These are phyloP conservation scores for Thelonectria rubi DNA, from an alignment of 2,329 filamentous ascomycete species.

Conservation along the genomic window DNA sequence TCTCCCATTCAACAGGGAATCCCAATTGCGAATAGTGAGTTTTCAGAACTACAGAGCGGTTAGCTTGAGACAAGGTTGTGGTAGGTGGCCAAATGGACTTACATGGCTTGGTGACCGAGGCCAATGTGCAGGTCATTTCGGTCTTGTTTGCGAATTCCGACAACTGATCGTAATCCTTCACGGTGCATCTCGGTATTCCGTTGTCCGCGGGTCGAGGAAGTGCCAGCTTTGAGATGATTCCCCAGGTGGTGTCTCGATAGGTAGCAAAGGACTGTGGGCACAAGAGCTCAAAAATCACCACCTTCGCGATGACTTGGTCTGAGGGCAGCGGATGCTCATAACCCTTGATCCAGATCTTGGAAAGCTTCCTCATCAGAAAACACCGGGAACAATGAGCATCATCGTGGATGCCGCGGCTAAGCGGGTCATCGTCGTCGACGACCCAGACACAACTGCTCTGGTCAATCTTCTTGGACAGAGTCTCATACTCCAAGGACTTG, in stretches of 20 bases:
- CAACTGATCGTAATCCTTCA: constrained; percentile 39
- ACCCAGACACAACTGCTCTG: constrained; percentile 45
- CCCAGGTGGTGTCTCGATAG: constrained; percentile 56
- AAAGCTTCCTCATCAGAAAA: constrained; percentile 39
- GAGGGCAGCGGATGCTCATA: constrained; percentile 54
- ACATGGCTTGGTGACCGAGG: constrained; percentile 45
- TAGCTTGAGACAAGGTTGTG: constrained; percentile 4
- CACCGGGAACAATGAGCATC: constrained; percentile 48
- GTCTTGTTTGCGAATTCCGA: constrained; percentile 25
- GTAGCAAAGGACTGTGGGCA: constrained; percentile 47
- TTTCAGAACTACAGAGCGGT: constrained; percentile 31
- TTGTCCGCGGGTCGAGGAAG: constrained; percentile 30
- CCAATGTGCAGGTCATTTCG: constrained; percentile 37
- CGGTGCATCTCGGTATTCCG: constrained; percentile 36
- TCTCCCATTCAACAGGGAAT: constrained; percentile 45
- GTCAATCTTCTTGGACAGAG: constrained; percentile 44
- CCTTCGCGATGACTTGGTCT: constrained; percentile 42
- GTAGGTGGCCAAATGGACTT: constrained; percentile 21
- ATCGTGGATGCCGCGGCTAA: neutral
- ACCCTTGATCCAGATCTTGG: constrained; percentile 47
- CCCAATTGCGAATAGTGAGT: constrained; percentile 41
- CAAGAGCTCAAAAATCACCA: constrained; percentile 53
- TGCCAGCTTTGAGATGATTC: constrained; percentile 45
- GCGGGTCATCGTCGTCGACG: constrained; percentile 28
- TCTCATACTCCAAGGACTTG: constrained; percentile 44